Conservation (phyloP, 1,284 basidiomycete species). For the Boletus smithii region DNA sequence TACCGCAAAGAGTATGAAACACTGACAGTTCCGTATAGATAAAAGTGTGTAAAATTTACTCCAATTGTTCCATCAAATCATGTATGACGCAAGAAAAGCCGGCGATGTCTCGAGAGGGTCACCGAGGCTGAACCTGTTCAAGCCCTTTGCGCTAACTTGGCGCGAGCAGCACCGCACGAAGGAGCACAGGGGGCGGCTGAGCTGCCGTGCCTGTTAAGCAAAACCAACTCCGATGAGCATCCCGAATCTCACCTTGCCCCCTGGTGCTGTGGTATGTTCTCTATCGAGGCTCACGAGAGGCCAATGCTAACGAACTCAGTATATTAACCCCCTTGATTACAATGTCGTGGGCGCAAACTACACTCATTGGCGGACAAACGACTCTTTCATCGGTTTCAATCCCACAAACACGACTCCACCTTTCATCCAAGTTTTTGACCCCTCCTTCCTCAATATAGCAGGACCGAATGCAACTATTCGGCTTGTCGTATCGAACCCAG, state of each 20-base stretch:
- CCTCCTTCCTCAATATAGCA: conserved; percentile 56
- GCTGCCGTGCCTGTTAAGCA: no score
- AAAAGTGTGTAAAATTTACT: no score
- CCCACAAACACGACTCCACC: conserved; percentile 47
- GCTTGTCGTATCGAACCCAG: conserved; percentile 53
- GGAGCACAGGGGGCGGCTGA: no score
- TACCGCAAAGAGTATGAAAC: no score
- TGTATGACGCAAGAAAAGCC: no score
- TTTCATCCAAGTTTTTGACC: conserved; percentile 69
- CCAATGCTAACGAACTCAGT: conserved; percentile 44
- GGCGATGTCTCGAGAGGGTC: no score
- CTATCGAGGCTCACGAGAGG: not conserved
- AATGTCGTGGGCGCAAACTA: conserved; percentile 42
- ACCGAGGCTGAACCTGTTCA: no score
- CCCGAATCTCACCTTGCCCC: conserved; percentile 2
- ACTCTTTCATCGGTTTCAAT: conserved; percentile 41
- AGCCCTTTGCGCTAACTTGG: no score
- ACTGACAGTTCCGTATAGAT: no score
- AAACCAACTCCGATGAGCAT: not conserved
- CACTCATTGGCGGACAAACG: conserved; percentile 32
- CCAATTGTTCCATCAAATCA: no score
- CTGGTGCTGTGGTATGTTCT: conserved; percentile 20
- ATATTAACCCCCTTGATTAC: conserved; percentile 41
- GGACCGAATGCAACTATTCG: conserved; percentile 56
- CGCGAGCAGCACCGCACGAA: no score